phyloP scores from a whole-genome alignment of 768 basidiomycete species.

The Gloeophyllum trabeum region DNA sequence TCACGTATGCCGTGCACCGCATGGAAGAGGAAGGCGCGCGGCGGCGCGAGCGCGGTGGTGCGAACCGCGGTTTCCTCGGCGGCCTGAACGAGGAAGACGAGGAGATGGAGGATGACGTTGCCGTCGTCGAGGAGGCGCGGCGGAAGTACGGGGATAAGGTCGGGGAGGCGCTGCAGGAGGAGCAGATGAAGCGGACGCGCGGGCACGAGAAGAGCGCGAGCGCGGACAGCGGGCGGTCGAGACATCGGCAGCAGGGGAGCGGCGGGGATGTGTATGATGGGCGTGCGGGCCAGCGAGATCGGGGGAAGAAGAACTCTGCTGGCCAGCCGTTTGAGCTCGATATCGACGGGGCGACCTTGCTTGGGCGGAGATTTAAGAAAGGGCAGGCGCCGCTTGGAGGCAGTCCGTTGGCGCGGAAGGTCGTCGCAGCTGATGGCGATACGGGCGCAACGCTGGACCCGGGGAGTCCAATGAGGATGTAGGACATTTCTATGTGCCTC shows the following conservation, averaged over 20 bases:
- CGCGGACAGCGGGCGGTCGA: constrained; percentile 17
- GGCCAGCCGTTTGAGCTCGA: constrained; percentile 66
- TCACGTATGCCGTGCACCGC: constrained; percentile 96
- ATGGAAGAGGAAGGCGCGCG: constrained; percentile 98
- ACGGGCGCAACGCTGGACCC: no score
- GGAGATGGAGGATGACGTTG: constrained; percentile 37
- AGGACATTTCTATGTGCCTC: no score
- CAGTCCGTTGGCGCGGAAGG: no score
- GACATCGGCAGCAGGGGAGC: constrained; percentile 9
- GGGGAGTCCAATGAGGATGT: no score
- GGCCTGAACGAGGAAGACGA: constrained; percentile 95
- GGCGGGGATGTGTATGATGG: constrained; percentile 35
- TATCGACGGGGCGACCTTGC: constrained; percentile 74
- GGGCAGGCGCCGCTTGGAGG: no score
- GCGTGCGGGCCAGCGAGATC: constrained; percentile 62
- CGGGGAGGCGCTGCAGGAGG: constrained; percentile 1
- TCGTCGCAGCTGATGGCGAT: no score
- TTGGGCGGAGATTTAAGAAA: constrained; percentile 59
- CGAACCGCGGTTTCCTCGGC: constrained; percentile 70
- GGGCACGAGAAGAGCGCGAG: constrained; percentile 20
- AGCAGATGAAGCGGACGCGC: constrained; percentile 3
- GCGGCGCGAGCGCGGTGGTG: constrained; percentile 69
- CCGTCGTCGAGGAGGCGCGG: constrained; percentile 36
- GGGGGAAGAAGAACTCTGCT: constrained; percentile 21
- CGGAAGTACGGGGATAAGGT: constrained; percentile 12